Conservation (phyloP, 2,329 filamentous ascomycete species). For the Colletotrichum kahawae region DNA sequence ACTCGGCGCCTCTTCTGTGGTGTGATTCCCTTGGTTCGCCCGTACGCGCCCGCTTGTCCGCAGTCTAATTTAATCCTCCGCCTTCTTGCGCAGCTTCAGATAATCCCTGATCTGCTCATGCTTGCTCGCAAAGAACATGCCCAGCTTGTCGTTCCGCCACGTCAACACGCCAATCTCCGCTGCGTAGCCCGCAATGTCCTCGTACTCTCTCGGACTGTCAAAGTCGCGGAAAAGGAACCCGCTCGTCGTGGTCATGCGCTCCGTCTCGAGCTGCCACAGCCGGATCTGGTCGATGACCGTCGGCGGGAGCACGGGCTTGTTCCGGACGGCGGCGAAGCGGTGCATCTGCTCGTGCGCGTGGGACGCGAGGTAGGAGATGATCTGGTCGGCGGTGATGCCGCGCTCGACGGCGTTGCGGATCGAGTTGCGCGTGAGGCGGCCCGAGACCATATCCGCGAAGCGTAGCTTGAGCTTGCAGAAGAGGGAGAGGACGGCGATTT, state of each 20-base stretch:
- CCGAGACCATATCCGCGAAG: constrained; percentile 93
- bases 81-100: constrained; percentile 68
- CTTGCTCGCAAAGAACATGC: constrained; percentile 90
- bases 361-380: constrained; percentile 88
- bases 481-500: constrained; percentile 91
- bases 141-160: constrained; percentile 81
- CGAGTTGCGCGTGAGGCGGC: constrained; percentile 86
- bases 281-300: constrained; percentile 98
- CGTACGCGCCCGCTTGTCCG: background rate
- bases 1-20: background rate
- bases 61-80: constrained; percentile 30
- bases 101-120: constrained; percentile 88
- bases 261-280: constrained; percentile 96
- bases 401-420: constrained; percentile 85
- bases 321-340: constrained; percentile 61
- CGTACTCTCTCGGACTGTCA: constrained; percentile 71
- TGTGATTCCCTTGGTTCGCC: background rate
- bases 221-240: constrained; percentile 95
- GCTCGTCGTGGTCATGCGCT: constrained; percentile 83
- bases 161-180: constrained; percentile 88
- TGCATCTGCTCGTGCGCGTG: constrained; percentile 97
- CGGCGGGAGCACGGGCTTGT: constrained; percentile 81
- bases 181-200: constrained; percentile 76
- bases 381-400: constrained; percentile 94
- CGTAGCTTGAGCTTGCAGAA: constrained; percentile 89